A percentile compares a stretch with the other conserved stretches of the same genome.
Conservation (phyloP, 495 filamentous ascomycete species). For the Achaetomiella virescens region DNA sequence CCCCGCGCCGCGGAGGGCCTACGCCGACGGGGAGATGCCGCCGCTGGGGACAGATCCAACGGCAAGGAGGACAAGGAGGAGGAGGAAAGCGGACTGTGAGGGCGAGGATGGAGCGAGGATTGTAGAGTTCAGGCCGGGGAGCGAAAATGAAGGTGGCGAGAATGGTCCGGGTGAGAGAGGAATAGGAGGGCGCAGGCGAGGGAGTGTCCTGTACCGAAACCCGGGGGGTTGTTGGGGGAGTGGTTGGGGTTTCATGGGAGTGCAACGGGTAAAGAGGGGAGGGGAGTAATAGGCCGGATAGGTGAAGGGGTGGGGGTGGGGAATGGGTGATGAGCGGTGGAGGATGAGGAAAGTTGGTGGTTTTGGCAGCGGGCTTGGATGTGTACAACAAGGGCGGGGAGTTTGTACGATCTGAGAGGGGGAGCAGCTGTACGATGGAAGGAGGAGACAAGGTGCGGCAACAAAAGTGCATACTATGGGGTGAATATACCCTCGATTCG, state of each 20-base stretch:
- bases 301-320: slow-evolving; percentile 7
- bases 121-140: slow-evolving; percentile 23
- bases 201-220: slow-evolving; percentile 83
- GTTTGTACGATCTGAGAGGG: too few species aligned
- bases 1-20: slow-evolving; percentile 74
- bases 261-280: neutral
- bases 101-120: slow-evolving; percentile 18
- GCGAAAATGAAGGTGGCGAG: slow-evolving; percentile 7
- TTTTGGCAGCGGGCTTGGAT: too few species aligned
- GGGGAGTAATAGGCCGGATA: slow-evolving; percentile 16
- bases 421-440: too few species aligned
- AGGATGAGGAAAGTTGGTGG: neutral
- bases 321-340: neutral
- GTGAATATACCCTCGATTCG: too few species aligned
- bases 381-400: too few species aligned
- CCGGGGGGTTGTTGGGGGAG: slow-evolving; percentile 64
- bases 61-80: slow-evolving; percentile 46
- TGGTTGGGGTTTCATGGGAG: slow-evolving; percentile 58
- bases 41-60: slow-evolving; percentile 35
- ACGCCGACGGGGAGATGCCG: slow-evolving; percentile 49
- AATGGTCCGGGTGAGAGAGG: slow-evolving; percentile 5
- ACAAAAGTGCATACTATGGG: too few species aligned
- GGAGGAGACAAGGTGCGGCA: too few species aligned
- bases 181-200: slow-evolving; percentile 18
- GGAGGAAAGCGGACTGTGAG: slow-evolving; percentile 23